These are phyloP conservation scores for Fusarium continuum DNA, from an alignment of 2,329 filamentous ascomycete species.

Conservation along the genomic window DNA sequence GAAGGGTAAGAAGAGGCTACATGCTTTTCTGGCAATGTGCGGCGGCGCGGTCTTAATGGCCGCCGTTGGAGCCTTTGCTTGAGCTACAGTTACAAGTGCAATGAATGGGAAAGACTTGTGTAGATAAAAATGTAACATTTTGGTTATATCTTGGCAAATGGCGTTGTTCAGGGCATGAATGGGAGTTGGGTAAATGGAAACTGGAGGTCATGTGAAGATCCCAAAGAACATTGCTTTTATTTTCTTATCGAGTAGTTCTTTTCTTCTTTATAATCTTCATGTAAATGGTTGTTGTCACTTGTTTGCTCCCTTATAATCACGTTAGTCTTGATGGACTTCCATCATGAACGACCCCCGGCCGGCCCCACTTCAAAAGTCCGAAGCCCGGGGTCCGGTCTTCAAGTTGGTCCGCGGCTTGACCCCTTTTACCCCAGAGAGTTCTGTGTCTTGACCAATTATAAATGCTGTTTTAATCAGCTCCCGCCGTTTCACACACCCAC, in stretches of 20 bases:
- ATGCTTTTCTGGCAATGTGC: conserved; percentile 71
- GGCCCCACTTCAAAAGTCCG: conserved; percentile 33
- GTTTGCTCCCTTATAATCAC: neutral
- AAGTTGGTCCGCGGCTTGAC: conserved; percentile 26
- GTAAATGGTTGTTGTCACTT: neutral
- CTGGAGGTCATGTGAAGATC: neutral
- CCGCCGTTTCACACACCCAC: conserved; percentile 16
- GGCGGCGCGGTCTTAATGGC: conserved; percentile 75
- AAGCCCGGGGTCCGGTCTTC: conserved; percentile 19
- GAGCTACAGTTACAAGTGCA: neutral
- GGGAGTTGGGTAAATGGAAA: conserved; percentile 6
- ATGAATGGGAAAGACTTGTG: too few relatives aligned
- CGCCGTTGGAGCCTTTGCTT: conserved; percentile 77
- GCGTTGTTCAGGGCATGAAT: conserved; percentile 8
- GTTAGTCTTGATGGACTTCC: neutral
- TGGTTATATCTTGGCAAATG: conserved; percentile 9
- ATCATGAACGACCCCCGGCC: conserved; percentile 10
- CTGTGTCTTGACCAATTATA: conserved; percentile 15
- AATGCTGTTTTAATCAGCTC: conserved; percentile 33
- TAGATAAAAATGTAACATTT: conserved; percentile 30
- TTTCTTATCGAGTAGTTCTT: neutral
- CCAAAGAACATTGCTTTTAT: neutral
- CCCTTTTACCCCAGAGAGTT: neutral
- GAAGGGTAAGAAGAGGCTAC: conserved; percentile 67
- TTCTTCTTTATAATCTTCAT: neutral